Evolutionary conservation across 2,329 filamentous ascomycete genomes (phyloP).

Genomic region (Davidsoniella eucalypti): DNA sequence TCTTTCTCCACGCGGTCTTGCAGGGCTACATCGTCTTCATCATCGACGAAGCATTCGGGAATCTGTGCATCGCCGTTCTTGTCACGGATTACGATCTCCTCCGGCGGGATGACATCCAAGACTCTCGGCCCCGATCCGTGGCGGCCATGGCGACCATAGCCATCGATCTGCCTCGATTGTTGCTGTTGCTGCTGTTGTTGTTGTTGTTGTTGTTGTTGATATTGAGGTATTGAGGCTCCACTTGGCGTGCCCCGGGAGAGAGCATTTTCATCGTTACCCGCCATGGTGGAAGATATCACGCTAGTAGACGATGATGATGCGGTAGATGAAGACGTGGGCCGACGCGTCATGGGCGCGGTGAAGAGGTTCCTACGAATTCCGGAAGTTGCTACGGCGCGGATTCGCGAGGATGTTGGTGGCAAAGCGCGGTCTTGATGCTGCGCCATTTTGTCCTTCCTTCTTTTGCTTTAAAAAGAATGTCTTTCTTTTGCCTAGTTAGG

Average conservation of each 20-base stretch:
- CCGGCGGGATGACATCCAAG: conserved; percentile 14
- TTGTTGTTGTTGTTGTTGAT: neutral
- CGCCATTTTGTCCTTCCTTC: no score
- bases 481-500: no score
- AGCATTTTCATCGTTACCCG: neutral
- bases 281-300: neutral
- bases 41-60: conserved; percentile 20
- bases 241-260: neutral
- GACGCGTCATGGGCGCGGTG: conserved; percentile 5
- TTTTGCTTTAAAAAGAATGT: no score
- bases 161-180: neutral
- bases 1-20: conserved; percentile 43
- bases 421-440: neutral
- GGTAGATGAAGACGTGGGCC: conserved; percentile 7
- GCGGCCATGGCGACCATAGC: neutral
- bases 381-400: conserved; percentile 4
- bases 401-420: neutral
- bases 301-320: conserved; percentile 2
- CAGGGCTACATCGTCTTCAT: conserved; percentile 36
- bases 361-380: conserved; percentile 11
- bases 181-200: neutral
- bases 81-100: conserved; percentile 46
- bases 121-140: conserved; percentile 4
- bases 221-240: no score
- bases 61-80: conserved; percentile 46